These are phyloP conservation scores for Nigrograna mackinnonii DNA, from an alignment of 2,329 filamentous ascomycete species.

Conservation along the genomic window DNA sequence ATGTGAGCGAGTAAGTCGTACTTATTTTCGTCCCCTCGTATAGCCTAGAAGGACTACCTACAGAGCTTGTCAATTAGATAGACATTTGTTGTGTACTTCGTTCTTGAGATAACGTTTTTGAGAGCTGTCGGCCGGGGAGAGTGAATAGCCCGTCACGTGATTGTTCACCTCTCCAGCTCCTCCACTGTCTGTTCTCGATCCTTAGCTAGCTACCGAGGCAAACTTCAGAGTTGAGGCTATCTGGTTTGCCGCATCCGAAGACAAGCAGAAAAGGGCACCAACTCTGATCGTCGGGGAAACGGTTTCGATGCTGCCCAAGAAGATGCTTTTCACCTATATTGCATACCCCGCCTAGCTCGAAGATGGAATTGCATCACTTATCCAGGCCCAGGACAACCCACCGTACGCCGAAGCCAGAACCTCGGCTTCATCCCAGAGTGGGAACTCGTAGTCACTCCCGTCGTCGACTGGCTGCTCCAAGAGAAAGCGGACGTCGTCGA, in stretches of 20 bases:
- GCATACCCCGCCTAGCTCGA: conserved; percentile 25
- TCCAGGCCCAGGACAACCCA: conserved; percentile 37
- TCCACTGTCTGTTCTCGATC: no score
- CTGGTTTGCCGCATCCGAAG: conserved; percentile 5
- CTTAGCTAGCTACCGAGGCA: no score
- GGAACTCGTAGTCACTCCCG: conserved; percentile 30
- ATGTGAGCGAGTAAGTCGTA: no score
- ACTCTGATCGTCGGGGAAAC: conserved; percentile 22
- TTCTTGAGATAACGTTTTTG: no score
- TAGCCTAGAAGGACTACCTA: no score
- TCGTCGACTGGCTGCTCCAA: conserved; percentile 31
- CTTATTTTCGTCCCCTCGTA: no score
- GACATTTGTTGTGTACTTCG: no score
- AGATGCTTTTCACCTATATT: conserved; percentile 27
- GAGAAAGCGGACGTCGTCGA: conserved; percentile 21
- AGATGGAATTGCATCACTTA: conserved; percentile 38
- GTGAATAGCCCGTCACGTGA: no score
- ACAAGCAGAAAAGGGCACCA: conserved; percentile 6
- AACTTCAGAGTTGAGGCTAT: conserved; percentile 7
- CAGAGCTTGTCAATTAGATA: no score
- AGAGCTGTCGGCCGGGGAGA: no score
- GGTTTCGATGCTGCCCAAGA: conserved; percentile 36
- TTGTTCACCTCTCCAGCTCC: no score
- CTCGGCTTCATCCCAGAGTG: conserved; percentile 33
- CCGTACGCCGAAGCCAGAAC: conserved; percentile 23